Evolutionary conservation across 1,139 yeast genomes (phyloP), one percentile per base, ranked within the genome.

Genomic region (Meyerozyma elateridarum): DNA sequence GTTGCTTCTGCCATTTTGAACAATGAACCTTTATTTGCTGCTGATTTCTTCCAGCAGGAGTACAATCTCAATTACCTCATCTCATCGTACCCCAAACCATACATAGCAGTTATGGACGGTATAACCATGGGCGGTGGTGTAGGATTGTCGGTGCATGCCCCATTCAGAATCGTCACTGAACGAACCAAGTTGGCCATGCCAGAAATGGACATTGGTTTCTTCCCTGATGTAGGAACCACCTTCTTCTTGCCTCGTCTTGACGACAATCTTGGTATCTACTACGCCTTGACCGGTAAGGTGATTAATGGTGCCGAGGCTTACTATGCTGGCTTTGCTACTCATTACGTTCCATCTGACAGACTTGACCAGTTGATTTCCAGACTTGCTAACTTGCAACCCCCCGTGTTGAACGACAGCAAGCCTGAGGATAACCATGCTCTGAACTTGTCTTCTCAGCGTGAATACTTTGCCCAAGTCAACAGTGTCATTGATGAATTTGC

Each of bases 71-170:
- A 91, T 61, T 85, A 81, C 50, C 65, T 81, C 36, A 69, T 89
- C 44, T 81, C 95, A 12, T 80, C 93, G 11, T 87, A 76, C 52
- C 69, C 80, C 38, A 91, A 88, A 61, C 97, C 98, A 1, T 73
- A 84, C 42, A 79, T 91, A 13, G 70, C 95, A 1, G 52, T 88
- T 28, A 82, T 85, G 79, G 82, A 91, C 52, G 97, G 97, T 19
- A 87, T 91, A 49, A 87, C 93, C 22, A 87, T 91, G 96, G 98
- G 98, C 36, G 98, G 98, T 34, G 98, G 98, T 46, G 95, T 87
- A 27, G 98, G 98, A 3, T 65, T 91, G 35, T 72, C 91, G 0
- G 81, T 85, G 27, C 97, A 93, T 58, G 84, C 89, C n/a, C 94
- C 96, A 3, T 89, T 89, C 68, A 76, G 98, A 52, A 68, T 91